Conservation (phyloP, 1,139 yeast genomes). For the Sugiyamaella novakii region DNA sequence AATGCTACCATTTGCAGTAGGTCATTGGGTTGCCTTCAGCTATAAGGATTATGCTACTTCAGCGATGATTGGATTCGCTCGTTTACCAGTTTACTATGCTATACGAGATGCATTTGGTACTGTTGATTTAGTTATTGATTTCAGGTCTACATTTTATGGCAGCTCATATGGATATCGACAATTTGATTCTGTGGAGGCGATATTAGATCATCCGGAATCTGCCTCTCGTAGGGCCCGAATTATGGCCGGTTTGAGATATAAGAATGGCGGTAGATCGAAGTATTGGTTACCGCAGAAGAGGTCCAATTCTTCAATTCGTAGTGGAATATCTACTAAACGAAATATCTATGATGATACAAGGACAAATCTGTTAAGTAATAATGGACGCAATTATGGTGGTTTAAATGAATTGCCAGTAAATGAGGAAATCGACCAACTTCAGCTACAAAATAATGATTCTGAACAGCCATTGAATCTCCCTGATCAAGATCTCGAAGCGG, state of each 20-base stretch:
- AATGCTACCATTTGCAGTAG: constrained; percentile 79
- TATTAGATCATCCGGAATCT: constrained; percentile 68
- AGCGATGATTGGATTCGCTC: constrained; percentile 64
- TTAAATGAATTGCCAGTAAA: neutral
- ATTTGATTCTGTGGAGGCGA: constrained; percentile 78
- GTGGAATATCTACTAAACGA: neutral
- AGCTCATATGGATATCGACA: constrained; percentile 76
- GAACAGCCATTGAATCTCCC: constrained; percentile 7
- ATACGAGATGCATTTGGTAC: constrained; percentile 74
- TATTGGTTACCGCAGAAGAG: constrained; percentile 69
- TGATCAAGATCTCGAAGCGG: constrained; percentile 30
- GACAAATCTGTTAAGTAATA: neutral
- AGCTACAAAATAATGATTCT: constrained; percentile 6
- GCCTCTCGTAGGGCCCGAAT: constrained; percentile 70
- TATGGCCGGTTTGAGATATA: constrained; percentile 81
- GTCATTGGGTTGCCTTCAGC: constrained; percentile 86
- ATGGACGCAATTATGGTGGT: constrained; percentile 6
- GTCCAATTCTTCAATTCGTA: neutral
- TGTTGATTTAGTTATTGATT: constrained; percentile 76
- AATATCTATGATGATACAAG: constrained; percentile 1
- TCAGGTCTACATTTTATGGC: constrained; percentile 73
- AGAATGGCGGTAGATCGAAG: constrained; percentile 73
- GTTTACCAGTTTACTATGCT: constrained; percentile 63
- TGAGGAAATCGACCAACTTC: neutral
- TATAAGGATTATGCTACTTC: constrained; percentile 68